These are phyloP conservation scores for Xanthoconium separans DNA, from an alignment of 1,284 basidiomycete genomes.

Conservation along the genomic window DNA sequence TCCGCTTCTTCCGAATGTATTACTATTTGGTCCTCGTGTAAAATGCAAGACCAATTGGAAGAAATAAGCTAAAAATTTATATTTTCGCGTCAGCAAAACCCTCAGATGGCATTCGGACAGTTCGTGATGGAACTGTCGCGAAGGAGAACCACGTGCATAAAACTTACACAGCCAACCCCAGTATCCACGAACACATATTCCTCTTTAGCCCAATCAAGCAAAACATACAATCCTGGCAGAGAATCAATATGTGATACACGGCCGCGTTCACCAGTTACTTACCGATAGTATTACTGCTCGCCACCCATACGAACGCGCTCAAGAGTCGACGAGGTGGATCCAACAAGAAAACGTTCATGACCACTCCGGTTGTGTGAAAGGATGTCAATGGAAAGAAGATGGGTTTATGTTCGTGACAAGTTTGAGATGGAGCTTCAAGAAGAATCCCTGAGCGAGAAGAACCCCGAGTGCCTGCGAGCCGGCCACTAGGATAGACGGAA, in stretches of 20 bases:
- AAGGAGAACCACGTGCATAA: constrained; percentile 1
- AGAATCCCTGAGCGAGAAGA: constrained; percentile 10
- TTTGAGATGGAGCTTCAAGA: constrained; percentile 30
- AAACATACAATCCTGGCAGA: constrained; percentile 53
- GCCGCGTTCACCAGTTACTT: neutral
- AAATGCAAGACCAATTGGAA: constrained; percentile 74
- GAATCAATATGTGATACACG: constrained; percentile 38
- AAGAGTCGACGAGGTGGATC: constrained; percentile 61
- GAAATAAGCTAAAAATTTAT: constrained; percentile 44
- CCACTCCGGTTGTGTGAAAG: constrained; percentile 63
- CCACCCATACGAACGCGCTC: constrained; percentile 66
- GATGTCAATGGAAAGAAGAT: constrained; percentile 55
- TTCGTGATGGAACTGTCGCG: constrained; percentile 2
- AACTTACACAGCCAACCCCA: constrained; percentile 63
- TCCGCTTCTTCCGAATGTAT: constrained; percentile 62
- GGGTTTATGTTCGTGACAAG: constrained; percentile 28
- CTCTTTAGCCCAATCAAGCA: constrained; percentile 63
- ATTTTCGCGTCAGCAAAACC: constrained; percentile 7
- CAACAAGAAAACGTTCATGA: constrained; percentile 75
- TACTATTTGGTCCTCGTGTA: constrained; percentile 58
- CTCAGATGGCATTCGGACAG: constrained; percentile 1
- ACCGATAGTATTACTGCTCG: constrained; percentile 37
- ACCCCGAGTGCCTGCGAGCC: constrained; percentile 2
- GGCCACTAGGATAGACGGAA: constrained; percentile 5
- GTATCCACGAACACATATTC: constrained; percentile 72